Percentiles rank a stretch among this genome's conserved stretches.
These are phyloP conservation scores for Oidiodendron maius DNA, from an alignment of 495 filamentous ascomycete species.

Conservation along the genomic window DNA sequence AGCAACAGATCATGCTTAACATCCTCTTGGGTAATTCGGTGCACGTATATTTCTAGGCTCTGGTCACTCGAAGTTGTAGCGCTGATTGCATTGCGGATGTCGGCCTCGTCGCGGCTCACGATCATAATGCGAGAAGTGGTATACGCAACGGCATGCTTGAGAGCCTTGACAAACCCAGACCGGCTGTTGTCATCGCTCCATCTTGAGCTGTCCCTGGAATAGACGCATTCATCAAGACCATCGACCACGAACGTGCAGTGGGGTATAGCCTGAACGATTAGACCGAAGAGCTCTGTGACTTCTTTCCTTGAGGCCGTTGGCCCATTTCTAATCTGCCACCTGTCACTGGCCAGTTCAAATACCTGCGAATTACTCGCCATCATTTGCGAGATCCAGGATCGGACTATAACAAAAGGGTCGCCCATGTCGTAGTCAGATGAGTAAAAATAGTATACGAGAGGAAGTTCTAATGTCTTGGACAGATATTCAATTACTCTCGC, in stretches of 20 bases:
- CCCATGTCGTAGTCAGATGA: slow-evolving; percentile 20
- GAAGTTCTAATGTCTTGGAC: background rate
- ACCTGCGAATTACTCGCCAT: no score
- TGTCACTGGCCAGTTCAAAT: no score
- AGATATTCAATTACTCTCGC: slow-evolving; percentile 22
- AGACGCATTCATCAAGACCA: slow-evolving; percentile 25
- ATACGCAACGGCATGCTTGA: slow-evolving; percentile 12
- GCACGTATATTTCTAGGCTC: slow-evolving; percentile 7
- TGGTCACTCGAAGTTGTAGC: background rate
- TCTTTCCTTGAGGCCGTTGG: no score
- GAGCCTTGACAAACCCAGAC: slow-evolving; percentile 16
- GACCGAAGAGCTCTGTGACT: slow-evolving; percentile 15
- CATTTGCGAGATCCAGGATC: no score
- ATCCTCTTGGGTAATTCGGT: slow-evolving; percentile 16
- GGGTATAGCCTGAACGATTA: slow-evolving; percentile 14
- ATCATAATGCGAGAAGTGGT: slow-evolving; percentile 19
- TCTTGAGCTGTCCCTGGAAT: background rate
- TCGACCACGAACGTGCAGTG: slow-evolving; percentile 23
- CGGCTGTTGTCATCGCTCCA: no score
- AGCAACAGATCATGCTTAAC: slow-evolving; percentile 12
- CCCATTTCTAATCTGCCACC: no score
- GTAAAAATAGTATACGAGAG: slow-evolving; percentile 24
- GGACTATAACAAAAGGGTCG: no score
- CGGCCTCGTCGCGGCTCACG: slow-evolving; percentile 20
- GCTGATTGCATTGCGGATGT: slow-evolving; percentile 21